phyloP scores from a whole-genome alignment of 495 filamentous ascomycete species.

The Astrocystis sublimbata region DNA sequence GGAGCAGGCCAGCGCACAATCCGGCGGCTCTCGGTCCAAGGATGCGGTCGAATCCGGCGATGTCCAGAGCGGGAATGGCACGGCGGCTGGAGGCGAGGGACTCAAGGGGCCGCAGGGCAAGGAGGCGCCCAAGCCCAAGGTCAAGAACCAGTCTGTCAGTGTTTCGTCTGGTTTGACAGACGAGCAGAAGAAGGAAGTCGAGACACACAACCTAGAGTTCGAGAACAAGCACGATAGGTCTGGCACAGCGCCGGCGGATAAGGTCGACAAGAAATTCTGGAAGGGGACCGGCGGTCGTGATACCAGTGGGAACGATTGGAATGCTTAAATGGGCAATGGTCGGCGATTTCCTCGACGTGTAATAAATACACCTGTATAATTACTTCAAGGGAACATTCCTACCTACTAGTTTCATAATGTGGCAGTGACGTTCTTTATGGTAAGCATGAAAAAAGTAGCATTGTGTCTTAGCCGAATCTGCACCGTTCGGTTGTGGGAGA shows the following conservation, averaged over 20 bases:
- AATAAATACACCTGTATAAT: too few species aligned
- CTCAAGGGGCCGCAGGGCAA: constrained; percentile 43
- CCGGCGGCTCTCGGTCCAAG: constrained; percentile 48
- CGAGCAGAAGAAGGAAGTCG: constrained; percentile 52
- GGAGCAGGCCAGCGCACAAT: constrained; percentile 39
- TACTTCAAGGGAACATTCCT: too few species aligned
- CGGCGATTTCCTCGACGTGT: too few species aligned
- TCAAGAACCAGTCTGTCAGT: constrained; percentile 42
- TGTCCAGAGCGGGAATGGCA: constrained; percentile 37
- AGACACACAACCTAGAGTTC: constrained; percentile 53
- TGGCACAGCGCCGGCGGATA: constrained; percentile 39
- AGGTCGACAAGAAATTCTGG: constrained; percentile 53
- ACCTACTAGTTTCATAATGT: too few species aligned
- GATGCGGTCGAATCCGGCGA: constrained; percentile 43
- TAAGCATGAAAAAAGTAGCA: too few species aligned
- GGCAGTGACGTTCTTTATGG: too few species aligned
- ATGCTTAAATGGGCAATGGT: constrained; percentile 24
- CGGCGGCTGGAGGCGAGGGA: constrained; percentile 37
- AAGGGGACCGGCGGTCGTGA: constrained; percentile 23
- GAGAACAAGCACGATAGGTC: constrained; percentile 49
- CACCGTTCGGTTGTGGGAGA: too few species aligned
- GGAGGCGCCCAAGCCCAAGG: constrained; percentile 47
- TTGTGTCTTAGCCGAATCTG: too few species aligned
- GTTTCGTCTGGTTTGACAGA: constrained; percentile 37
- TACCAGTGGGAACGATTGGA: constrained; percentile 24